Conservation (phyloP, 78 protist species). For the Pigoraptor vietnamica region DNA sequence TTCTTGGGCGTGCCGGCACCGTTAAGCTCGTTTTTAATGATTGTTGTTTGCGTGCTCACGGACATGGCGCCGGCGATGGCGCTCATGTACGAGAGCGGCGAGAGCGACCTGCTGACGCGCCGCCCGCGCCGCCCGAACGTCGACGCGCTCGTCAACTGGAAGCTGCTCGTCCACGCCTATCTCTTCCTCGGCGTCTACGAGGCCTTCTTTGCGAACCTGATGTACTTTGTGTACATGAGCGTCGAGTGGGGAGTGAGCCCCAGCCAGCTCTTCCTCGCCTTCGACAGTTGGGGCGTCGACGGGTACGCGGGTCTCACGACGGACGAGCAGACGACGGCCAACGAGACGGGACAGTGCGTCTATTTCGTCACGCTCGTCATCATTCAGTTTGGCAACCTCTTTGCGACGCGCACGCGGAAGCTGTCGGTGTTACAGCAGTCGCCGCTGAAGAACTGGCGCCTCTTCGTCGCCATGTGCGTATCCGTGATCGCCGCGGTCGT, state of each 20-base stretch:
- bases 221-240: constrained; percentile 48
- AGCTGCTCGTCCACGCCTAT: constrained; percentile 60
- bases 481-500: too few relatives aligned
- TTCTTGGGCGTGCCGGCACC: constrained; percentile 74
- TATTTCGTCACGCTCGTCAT: too few relatives aligned
- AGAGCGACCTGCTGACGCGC: constrained; percentile 82
- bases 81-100: constrained; percentile 81
- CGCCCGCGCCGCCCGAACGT: constrained; percentile 71
- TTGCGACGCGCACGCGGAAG: too few relatives aligned
- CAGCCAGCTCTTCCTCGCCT: not conserved
- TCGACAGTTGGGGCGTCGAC: too few relatives aligned
- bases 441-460: constrained; percentile 22
- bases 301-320: too few relatives aligned
- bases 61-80: constrained; percentile 90
- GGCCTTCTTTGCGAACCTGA: constrained; percentile 70
- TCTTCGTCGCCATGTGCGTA: too few relatives aligned
- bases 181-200: constrained; percentile 71
- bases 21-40: constrained; percentile 72
- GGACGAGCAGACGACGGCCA: too few relatives aligned
- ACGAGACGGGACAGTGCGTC: too few relatives aligned
- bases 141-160: constrained; percentile 68
- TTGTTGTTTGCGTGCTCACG: constrained; percentile 86
- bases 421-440: too few relatives aligned
- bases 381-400: too few relatives aligned
- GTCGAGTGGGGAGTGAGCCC: constrained; percentile 3